phyloP scores from a whole-genome alignment of 2,329 filamentous ascomycete species.

The Exserohilum rostratum region DNA sequence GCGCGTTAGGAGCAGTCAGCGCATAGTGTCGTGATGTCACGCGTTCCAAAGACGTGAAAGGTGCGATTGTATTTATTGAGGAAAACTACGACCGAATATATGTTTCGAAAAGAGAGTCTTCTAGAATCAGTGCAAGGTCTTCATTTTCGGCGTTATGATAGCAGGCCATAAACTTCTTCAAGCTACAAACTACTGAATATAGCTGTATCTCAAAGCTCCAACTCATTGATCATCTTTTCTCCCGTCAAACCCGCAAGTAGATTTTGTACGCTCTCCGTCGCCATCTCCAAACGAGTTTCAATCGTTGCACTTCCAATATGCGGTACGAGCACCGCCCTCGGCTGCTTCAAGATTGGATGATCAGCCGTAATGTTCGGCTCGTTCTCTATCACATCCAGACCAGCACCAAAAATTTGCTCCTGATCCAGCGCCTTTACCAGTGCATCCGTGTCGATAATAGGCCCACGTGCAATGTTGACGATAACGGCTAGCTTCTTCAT shows the following conservation, averaged over 20 bases:
- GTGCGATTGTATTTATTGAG: no score
- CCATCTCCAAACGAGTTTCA: conserved; percentile 65
- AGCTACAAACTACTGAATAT: no score
- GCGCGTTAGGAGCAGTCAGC: no score
- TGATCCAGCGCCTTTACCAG: conserved; percentile 58
- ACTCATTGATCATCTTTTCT: conserved; percentile 39
- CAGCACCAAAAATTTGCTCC: conserved; percentile 59
- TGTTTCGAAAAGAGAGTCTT: no score
- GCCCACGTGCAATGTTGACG: conserved; percentile 63
- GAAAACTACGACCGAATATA: no score
- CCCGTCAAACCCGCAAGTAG: conserved; percentile 46
- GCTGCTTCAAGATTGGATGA: conserved; percentile 55
- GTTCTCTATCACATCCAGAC: conserved; percentile 62
- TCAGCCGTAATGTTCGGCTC: conserved; percentile 58
- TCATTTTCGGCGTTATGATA: no score
- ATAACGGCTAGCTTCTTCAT: conserved; percentile 62
- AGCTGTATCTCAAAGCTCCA: conserved; percentile 20
- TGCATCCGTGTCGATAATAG: conserved; percentile 61
- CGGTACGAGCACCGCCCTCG: conserved; percentile 60
- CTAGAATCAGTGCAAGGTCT: no score
- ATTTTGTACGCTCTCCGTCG: conserved; percentile 62
- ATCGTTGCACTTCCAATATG: conserved; percentile 65
- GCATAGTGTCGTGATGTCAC: no score
- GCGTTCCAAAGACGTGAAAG: no score
- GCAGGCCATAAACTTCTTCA: no score